These are phyloP conservation scores for Pestalotiopsis sp. DNA, from an alignment of 2,329 filamentous ascomycete genomes.

Conservation along the genomic window DNA sequence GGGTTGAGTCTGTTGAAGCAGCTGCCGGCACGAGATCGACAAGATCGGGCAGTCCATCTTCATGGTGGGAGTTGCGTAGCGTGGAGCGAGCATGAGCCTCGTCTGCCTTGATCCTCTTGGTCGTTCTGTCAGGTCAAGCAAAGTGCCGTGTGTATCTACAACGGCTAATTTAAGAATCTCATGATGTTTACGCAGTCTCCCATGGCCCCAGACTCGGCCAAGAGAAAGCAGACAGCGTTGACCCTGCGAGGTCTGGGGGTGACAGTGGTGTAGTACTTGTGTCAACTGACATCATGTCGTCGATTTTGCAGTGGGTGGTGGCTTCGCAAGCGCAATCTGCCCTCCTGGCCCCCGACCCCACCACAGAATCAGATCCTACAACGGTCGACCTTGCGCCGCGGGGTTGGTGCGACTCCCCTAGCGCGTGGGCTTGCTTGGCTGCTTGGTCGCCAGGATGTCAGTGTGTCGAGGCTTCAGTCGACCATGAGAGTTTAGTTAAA, in stretches of 20 bases:
- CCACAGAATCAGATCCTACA: neutral
- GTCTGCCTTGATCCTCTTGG: neutral
- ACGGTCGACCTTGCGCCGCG: constrained; percentile 1
- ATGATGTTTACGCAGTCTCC: neutral
- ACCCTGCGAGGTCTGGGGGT: neutral
- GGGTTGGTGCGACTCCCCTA: neutral
- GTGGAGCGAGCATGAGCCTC: neutral
- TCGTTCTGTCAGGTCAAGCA: neutral
- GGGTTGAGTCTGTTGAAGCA: neutral
- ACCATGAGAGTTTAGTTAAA: neutral
- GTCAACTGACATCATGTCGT: constrained; percentile 3
- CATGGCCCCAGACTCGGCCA: neutral
- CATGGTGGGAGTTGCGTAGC: neutral
- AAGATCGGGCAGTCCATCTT: neutral
- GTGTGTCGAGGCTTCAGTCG: neutral
- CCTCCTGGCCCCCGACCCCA: neutral
- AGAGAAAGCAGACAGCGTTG: neutral
- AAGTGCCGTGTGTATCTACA: neutral
- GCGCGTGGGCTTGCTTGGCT: neutral
- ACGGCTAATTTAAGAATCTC: neutral
- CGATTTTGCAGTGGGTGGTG: too few species aligned
- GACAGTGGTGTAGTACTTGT: neutral
- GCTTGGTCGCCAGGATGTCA: neutral
- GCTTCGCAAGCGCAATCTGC: neutral
- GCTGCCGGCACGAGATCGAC: neutral